Base-by-base conservation (phyloP, 441 rosid species). In the Jatropha podagrica region DNA sequence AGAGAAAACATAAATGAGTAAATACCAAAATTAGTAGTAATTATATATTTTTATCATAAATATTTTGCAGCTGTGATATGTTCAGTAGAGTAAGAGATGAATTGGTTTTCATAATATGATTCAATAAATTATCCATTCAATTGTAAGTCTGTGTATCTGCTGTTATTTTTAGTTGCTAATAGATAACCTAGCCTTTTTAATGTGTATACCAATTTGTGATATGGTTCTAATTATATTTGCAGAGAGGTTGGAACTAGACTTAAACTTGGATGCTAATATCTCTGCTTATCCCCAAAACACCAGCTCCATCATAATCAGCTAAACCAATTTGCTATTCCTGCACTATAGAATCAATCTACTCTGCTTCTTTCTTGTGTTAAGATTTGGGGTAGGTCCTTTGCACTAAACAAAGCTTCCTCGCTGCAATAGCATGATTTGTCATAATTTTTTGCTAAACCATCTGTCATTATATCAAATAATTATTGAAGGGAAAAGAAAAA, bases 171-270 rank as follows among this genome's bases (percentile, higher is more conserved):
- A 55, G 73, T 13, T 4, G 41, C 55, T 14, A 26, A 13, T 71
- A 38, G 13, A 7, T 60, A 37, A 13, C 12, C 2, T 32, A 58
- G 11, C 3, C 7, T 27, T 0, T 20, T 48, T 27, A 27, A 3
- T 40, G n/a, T 14, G 18, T 52, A 52, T 14, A 26, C 11, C 32
- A 27, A 11, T n/a, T 48, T 48, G 41, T 17, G 38, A 62, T 14
- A 54, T 61, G 17, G 11, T 38, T 14, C n/a, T 26, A 12, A 48
- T 64, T 5, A 51, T 59, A 2, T 46, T 61, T 68, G 68, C 83
- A 93, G 97, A 86, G 84, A 87, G 82, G 74, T 81, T 93, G 75
- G 93, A 83, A 73, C 63, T 94, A 76, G 87, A 85, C 48, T 79
- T 85, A 77, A 79, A 87, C 76, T 44, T 91, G 78, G 94, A 91